Evolutionary conservation across 257 asterid genomes (phyloP), one percentile per base, ranked within the genome.

Genomic region (Parsonsia alboflavescens): DNA sequence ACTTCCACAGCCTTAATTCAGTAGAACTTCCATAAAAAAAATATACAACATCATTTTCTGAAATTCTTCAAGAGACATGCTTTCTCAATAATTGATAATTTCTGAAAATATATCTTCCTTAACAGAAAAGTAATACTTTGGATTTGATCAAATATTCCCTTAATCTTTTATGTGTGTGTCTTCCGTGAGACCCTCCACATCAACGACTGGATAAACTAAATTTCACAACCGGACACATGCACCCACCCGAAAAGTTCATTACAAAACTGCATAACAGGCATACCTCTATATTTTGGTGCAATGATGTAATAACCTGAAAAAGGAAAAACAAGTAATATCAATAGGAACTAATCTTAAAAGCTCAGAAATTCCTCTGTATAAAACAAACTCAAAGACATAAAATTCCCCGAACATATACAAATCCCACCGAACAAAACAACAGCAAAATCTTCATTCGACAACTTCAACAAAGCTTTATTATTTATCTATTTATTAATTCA

Each of bases 251-350:
- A 2, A 54, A 77, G 22, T 68, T 28, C 68, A 48, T 36, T 39
- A 83, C 10, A 28, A 72, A 75, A 73, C 44, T 59, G 46, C 33
- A 70, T 6, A 57, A 28, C 56, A 33, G 28, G 39, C 80, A 73
- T 78, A 89, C 97, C 97, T 87, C 85, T 73, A 89, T 83, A 72
- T 71, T 77, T 80, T 79, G 80, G 77, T 89, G 96, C 85, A 84
- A 61, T 22, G 89, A 81, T 58, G 91, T 59, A 75, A 91, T 81
- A 66, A 88, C 91, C 97, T 91, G 91, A 49, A 80, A 81, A 67
- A 5, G 15, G 15, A 39, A 21, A 65, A 36, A 65, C 3, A 65
- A 65, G 41, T 39, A 39, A 39, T 17, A 39, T 15, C 5, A 62
- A 24, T 15, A 30, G 24, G 68, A 30, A 62, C 16, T 6, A 30